These are phyloP conservation scores for Entophlyctis luteolus DNA, from an alignment of 192 early-diverging fungal genomes.

Conservation along the genomic window DNA sequence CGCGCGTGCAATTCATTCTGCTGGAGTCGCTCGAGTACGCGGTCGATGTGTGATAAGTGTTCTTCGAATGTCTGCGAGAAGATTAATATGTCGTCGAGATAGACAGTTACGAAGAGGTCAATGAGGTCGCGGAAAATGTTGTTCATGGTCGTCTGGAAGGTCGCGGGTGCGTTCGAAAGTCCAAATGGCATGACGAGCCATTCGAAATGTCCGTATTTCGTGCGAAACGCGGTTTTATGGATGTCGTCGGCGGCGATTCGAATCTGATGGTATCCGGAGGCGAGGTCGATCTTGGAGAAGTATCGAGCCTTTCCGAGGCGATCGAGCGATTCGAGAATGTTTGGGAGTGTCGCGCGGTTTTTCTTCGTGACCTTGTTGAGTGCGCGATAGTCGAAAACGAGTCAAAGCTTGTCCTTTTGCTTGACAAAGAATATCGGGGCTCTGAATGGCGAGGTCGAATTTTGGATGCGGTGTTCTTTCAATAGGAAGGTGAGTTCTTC, in stretches of 20 bases:
- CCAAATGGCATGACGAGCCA: conserved; percentile 14
- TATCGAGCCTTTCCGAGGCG: conserved; percentile 3
- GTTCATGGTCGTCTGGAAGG: conserved; percentile 56
- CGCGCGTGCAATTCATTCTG: conserved; percentile 11
- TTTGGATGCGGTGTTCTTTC: not conserved
- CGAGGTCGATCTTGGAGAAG: conserved; percentile 28
- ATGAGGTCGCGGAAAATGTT: conserved; percentile 36
- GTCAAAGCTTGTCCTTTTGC: conserved; percentile 20
- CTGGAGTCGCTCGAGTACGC: conserved; percentile 15
- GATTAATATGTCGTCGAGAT: conserved; percentile 49
- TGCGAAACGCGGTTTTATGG: conserved; percentile 11
- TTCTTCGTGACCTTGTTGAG: conserved; percentile 38
- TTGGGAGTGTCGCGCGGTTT: conserved; percentile 39
- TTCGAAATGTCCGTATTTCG: conserved; percentile 16
- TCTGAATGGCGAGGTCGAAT: conserved; percentile 15
- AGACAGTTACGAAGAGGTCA: conserved; percentile 17
- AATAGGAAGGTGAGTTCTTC: conserved; percentile 11
- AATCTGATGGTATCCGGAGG: conserved; percentile 19
- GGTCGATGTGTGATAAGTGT: not conserved
- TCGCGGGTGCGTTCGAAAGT: conserved; percentile 35
- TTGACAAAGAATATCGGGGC: conserved; percentile 21
- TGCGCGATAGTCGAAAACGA: conserved; percentile 36
- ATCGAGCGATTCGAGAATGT: conserved; percentile 34
- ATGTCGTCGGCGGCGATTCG: not conserved
- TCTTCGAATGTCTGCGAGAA: conserved; percentile 28